These are phyloP conservation scores for Metroxylon sagu DNA, from an alignment of 176 grass and related monocot genomes.

Conservation along the genomic window DNA sequence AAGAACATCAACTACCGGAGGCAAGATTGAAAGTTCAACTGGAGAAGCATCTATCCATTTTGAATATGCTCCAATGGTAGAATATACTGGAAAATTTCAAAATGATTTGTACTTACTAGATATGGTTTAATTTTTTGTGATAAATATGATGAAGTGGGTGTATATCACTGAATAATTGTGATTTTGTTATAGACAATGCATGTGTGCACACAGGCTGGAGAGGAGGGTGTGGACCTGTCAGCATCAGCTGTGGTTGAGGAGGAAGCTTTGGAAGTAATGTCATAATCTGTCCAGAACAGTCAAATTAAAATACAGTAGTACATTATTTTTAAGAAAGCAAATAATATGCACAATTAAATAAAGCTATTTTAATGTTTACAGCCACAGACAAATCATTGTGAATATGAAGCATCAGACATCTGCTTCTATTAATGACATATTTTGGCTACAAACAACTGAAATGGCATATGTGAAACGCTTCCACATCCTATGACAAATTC, in stretches of 20 bases:
- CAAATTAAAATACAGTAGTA: neutral
- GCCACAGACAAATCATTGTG: neutral
- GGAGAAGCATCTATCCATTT: slow-evolving; percentile 88
- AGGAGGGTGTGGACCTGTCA: slow-evolving; percentile 43
- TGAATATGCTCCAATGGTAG: slow-evolving; percentile 83
- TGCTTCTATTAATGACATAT: too few relatives aligned
- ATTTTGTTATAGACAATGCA: too few relatives aligned
- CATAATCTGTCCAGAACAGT: slow-evolving; percentile 59
- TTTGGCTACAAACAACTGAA: too few relatives aligned
- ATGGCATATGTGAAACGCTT: too few relatives aligned
- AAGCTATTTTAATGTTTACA: neutral
- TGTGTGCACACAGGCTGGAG: too few relatives aligned
- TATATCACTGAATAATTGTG: too few relatives aligned
- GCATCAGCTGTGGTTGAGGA: slow-evolving; percentile 58
- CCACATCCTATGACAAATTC: too few relatives aligned
- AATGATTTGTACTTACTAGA: neutral
- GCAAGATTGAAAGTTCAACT: slow-evolving; percentile 68
- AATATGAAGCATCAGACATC: neutral
- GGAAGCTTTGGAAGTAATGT: slow-evolving; percentile 73
- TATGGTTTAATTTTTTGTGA: too few relatives aligned
- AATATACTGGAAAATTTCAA: slow-evolving; percentile 58
- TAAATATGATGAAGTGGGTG: too few relatives aligned
- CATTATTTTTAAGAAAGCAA: too few relatives aligned
- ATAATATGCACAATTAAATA: too few relatives aligned
- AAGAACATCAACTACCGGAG: slow-evolving; percentile 84